Percentiles rank a stretch among this genome's conserved stretches.
These are phyloP conservation scores for Pyrus pyrifolia DNA, from an alignment of 306 rosid species.

Conservation along the genomic window DNA sequence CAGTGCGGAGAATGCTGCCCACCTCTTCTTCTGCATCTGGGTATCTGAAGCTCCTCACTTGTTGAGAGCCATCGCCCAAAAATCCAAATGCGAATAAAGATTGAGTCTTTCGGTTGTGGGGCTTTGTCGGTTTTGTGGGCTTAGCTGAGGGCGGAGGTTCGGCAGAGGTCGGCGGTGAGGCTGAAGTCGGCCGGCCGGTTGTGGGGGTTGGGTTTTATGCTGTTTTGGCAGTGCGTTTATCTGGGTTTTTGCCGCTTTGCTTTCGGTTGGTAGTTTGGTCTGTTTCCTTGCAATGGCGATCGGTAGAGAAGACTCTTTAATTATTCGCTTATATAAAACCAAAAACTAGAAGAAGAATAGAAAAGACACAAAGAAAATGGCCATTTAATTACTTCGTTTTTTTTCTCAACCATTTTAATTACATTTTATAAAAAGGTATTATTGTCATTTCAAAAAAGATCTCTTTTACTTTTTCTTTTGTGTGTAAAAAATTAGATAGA, in stretches of 20 bases:
- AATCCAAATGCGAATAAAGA: background rate
- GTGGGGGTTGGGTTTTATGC: background rate
- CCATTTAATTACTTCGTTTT: too few species aligned
- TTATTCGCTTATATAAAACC: background rate
- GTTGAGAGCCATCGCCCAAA: background rate
- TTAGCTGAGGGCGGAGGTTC: background rate
- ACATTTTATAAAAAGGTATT: background rate
- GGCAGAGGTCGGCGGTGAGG: background rate
- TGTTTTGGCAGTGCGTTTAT: background rate
- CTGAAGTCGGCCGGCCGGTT: background rate
- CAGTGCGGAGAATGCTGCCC: constrained; percentile 33
- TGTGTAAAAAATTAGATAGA: background rate
- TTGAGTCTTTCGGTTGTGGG: background rate
- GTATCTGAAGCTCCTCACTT: background rate
- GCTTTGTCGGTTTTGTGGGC: background rate
- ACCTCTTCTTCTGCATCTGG: constrained; percentile 59
- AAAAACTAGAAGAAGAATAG: background rate
- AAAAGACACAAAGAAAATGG: background rate
- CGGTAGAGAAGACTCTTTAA: background rate
- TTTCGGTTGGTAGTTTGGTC: background rate
- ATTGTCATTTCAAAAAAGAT: too few species aligned
- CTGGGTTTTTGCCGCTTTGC: constrained; percentile 12
- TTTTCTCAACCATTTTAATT: background rate
- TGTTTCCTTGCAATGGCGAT: background rate
- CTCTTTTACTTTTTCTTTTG: background rate